These are phyloP conservation scores for Amesomyces nigricolor DNA, from an alignment of 2,329 filamentous ascomycete genomes.

Conservation along the genomic window DNA sequence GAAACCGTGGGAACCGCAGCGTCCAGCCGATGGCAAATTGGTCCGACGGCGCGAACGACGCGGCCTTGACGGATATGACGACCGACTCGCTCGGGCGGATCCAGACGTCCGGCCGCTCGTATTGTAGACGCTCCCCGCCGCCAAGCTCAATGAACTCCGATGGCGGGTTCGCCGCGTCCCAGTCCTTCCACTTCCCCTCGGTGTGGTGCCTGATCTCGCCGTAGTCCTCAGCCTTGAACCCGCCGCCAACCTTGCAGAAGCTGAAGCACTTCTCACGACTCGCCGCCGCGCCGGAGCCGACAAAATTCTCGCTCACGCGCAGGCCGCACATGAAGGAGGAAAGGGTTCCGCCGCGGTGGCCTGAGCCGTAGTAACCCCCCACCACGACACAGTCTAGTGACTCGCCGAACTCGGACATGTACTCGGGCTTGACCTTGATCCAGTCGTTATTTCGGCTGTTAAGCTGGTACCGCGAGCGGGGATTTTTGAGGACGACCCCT, in stretches of 20 bases:
- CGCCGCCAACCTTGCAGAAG: slow-evolving; percentile 98
- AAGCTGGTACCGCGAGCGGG: slow-evolving; percentile 75
- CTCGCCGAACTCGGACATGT: slow-evolving; percentile 95
- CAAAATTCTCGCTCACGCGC: slow-evolving; percentile 63
- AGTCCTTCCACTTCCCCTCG: slow-evolving; percentile 85
- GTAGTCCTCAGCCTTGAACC: slow-evolving; percentile 81
- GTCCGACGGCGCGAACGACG: slow-evolving; percentile 67
- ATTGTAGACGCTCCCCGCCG: slow-evolving; percentile 63
- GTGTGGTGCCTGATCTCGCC: slow-evolving; percentile 75
- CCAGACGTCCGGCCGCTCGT: slow-evolving; percentile 84
- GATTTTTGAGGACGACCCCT: slow-evolving; percentile 90
- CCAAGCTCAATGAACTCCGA: slow-evolving; percentile 74
- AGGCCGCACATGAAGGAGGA: slow-evolving; percentile 90
- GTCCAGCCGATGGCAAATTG: slow-evolving; percentile 74
- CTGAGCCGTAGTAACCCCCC: slow-evolving; percentile 88
- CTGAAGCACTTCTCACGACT: slow-evolving; percentile 75
- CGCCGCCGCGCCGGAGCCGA: slow-evolving; percentile 43
- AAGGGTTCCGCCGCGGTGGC: slow-evolving; percentile 72
- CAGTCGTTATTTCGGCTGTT: slow-evolving; percentile 92
- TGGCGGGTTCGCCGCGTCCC: slow-evolving; percentile 73
- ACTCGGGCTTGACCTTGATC: slow-evolving; percentile 98
- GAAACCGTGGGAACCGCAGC: slow-evolving; percentile 86
- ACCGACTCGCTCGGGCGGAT: slow-evolving; percentile 85
- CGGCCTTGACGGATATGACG: slow-evolving; percentile 83
- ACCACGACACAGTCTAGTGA: slow-evolving; percentile 84